Evolutionary conservation across 768 basidiomycete species (phyloP).

Genomic region (Suillus fuscotomentosus): DNA sequence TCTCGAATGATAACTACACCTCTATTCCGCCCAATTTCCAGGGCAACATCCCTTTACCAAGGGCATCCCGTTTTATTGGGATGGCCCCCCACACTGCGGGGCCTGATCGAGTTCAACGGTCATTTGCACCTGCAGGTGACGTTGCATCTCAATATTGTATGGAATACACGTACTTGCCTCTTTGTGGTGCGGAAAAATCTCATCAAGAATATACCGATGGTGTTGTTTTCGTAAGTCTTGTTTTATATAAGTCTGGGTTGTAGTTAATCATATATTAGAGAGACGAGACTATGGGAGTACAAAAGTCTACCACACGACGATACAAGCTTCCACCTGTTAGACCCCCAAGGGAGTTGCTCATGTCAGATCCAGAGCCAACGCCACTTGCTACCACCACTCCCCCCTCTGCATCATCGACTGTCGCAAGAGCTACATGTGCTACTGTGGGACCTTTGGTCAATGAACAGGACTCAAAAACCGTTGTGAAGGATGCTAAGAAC

Average conservation of each 20-base stretch:
- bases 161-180: not conserved
- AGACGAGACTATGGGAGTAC: not conserved
- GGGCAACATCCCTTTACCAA: not conserved
- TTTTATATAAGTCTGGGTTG: not conserved
- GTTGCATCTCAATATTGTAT: not conserved
- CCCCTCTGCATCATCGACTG: not conserved
- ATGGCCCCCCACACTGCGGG: not conserved
- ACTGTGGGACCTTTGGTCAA: not conserved
- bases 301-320: not conserved
- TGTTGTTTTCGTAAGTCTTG: no score
- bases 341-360: not conserved
- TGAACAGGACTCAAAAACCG: rapidly evolving
- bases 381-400: not conserved
- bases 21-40: not conserved
- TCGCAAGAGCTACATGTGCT: not conserved
- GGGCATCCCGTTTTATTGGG: not conserved
- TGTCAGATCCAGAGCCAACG: not conserved
- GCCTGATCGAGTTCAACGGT: not conserved
- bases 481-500: not conserved
- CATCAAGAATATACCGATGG: not conserved
- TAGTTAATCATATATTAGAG: not conserved
- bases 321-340: not conserved
- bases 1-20: not conserved
- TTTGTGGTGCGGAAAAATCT: not conserved
- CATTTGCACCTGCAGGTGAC: not conserved